Conservation (phyloP, 257 asterid genomes). For the Solanum arcanum region DNA sequence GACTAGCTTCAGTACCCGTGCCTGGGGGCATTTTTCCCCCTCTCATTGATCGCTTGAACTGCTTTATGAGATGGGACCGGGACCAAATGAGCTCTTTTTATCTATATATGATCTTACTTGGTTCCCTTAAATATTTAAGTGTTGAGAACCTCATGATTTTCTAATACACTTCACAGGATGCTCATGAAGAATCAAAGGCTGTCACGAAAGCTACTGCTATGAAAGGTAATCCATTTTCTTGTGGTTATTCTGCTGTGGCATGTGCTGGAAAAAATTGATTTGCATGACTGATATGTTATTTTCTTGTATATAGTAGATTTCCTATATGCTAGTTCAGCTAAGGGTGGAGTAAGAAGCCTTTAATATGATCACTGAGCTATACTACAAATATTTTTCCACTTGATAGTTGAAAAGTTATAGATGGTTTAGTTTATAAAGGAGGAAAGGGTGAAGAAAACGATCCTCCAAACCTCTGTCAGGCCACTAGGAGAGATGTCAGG, state of each 20-base stretch:
- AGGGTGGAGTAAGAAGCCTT: not conserved
- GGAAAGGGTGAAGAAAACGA: not conserved
- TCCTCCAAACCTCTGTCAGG: not conserved
- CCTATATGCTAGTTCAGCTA: not conserved
- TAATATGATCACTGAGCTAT: not conserved
- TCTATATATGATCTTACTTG: not conserved
- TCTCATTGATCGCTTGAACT: not conserved
- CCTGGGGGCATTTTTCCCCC: no score
- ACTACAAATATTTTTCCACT: not conserved
- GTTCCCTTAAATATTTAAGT: not conserved
- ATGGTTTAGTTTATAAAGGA: not conserved
- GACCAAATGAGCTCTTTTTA: not conserved
- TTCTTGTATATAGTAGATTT: not conserved
- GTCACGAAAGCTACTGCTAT: slow-evolving; percentile 82
- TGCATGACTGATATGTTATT: not conserved
- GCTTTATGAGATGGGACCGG: not conserved
- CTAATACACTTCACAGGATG: slow-evolving; percentile 47
- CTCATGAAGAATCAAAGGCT: slow-evolving; percentile 95
- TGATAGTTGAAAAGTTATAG: not conserved
- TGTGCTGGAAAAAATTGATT: not conserved
- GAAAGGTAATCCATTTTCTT: slow-evolving; percentile 50
- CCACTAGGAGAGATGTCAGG: no score
- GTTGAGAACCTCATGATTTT: not conserved
- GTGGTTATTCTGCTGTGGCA: not conserved
- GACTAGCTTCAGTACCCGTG: no score